Conservation (phyloP, 805 yeast genomes). For the Kregervanrija pseudodelftensis region DNA sequence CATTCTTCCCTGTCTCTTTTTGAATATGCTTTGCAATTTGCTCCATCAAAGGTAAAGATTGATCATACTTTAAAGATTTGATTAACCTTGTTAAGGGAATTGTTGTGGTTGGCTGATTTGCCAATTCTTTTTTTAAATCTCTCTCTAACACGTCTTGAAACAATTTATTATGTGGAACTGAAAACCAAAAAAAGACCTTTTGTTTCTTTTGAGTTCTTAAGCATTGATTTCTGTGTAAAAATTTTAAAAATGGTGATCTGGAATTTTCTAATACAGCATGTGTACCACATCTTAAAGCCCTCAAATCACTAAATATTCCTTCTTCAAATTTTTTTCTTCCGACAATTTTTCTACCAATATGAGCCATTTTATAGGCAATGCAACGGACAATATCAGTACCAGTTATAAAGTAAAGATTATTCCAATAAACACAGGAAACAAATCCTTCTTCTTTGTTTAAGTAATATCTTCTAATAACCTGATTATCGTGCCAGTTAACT, state of each 20-base stretch:
- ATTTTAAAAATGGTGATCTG: constrained; percentile 74
- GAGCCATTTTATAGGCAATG: constrained; percentile 78
- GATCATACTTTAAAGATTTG: constrained; percentile 62
- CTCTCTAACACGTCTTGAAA: constrained; percentile 92
- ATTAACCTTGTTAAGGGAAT: constrained; percentile 73
- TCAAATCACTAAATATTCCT: constrained; percentile 86
- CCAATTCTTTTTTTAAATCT: constrained; percentile 72
- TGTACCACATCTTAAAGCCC: constrained; percentile 77
- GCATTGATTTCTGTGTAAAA: constrained; percentile 79
- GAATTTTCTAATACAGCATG: constrained; percentile 88
- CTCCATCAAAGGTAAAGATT: constrained; percentile 39
- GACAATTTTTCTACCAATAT: constrained; percentile 76
- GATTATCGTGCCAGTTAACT: constrained; percentile 85
- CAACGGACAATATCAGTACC: constrained; percentile 96
- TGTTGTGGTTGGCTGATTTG: constrained; percentile 62
- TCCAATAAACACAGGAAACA: constrained; percentile 90
- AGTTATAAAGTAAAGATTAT: constrained; percentile 79
- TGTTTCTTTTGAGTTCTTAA: constrained; percentile 93
- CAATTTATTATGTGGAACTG: constrained; percentile 87
- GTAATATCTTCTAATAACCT: constrained; percentile 78
- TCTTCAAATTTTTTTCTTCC: constrained; percentile 96
- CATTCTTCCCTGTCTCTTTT: constrained; percentile 8
- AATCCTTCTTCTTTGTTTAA: constrained; percentile 86
- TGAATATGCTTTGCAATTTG: constrained; percentile 36
- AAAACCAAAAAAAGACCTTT: constrained; percentile 94